These are phyloP conservation scores for Euphorbia schlechtendalii DNA, from an alignment of 441 rosid genomes.

Conservation along the genomic window DNA sequence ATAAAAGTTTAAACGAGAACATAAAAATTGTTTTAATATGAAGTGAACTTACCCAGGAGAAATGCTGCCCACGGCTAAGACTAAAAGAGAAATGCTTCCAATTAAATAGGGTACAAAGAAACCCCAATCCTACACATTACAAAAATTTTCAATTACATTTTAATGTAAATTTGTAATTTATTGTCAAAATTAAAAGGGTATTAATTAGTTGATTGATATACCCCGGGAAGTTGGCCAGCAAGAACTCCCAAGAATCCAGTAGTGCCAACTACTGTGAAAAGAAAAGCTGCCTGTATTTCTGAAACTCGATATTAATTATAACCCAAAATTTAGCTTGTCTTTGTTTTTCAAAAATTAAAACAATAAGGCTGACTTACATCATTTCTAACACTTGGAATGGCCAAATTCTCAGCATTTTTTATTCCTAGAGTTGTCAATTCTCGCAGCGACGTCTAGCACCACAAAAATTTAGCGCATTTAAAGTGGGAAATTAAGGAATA, in stretches of 20 bases:
- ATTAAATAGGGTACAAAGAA: constrained; percentile 77
- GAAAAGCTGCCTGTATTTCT: constrained; percentile 86
- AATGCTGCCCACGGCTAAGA: constrained; percentile 72
- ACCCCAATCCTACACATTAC: constrained; percentile 63
- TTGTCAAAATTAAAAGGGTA: neutral
- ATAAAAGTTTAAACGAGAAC: too few species aligned
- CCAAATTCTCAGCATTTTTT: constrained; percentile 80
- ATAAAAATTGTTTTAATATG: too few species aligned
- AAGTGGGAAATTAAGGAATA: too few species aligned
- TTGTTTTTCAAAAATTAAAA: too few species aligned
- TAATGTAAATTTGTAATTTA: neutral
- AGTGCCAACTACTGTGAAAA: constrained; percentile 78
- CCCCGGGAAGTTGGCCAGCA: constrained; percentile 94
- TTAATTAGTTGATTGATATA: constrained; percentile 13
- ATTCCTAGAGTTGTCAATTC: constrained; percentile 77
- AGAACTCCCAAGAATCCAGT: constrained; percentile 68
- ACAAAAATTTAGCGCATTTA: neutral
- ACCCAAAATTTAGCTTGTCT: too few species aligned
- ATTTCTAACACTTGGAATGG: constrained; percentile 90
- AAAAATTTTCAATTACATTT: neutral
- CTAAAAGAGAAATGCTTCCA: constrained; percentile 76
- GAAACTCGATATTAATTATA: constrained; percentile 8
- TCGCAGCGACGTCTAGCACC: constrained; percentile 73
- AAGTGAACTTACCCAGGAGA: constrained; percentile 57
- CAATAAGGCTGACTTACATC: too few species aligned